Conservation (phyloP, 495 filamentous ascomycete genomes). For the Saxispiralis lemnorum region DNA sequence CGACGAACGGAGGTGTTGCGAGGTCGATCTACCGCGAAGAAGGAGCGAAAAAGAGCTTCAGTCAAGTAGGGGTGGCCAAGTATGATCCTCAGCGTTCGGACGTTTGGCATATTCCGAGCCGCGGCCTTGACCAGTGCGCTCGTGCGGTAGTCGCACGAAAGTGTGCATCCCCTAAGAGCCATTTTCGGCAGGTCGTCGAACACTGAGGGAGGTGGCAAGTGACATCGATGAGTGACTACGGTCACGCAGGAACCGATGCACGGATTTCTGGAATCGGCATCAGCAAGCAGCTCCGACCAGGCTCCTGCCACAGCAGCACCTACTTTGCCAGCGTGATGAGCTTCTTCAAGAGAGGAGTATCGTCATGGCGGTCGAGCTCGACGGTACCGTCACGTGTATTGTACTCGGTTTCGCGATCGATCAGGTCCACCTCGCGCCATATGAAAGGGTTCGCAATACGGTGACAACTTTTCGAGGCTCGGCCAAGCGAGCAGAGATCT, state of each 20-base stretch:
- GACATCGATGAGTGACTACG: slow-evolving; percentile 19
- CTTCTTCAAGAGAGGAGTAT: slow-evolving; percentile 20
- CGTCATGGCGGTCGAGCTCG: slow-evolving; percentile 20
- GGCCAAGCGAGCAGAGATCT: slow-evolving; percentile 10
- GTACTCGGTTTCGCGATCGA: slow-evolving; percentile 13
- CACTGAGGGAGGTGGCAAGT: slow-evolving; percentile 20
- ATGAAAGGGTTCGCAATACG: slow-evolving; percentile 11
- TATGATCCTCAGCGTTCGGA: slow-evolving; percentile 21
- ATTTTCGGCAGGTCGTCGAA: slow-evolving; percentile 19
- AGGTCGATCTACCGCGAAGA: slow-evolving; percentile 15
- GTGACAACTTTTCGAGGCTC: slow-evolving; percentile 13
- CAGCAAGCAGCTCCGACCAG: not conserved
- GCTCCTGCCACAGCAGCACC: not conserved
- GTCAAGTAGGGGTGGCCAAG: slow-evolving; percentile 19
- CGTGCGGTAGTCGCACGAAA: slow-evolving; percentile 16
- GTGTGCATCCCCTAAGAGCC: slow-evolving; percentile 15
- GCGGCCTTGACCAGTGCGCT: slow-evolving; percentile 16
- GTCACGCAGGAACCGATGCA: slow-evolving; percentile 17
- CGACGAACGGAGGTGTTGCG: slow-evolving; percentile 14
- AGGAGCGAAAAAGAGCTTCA: slow-evolving; percentile 16
- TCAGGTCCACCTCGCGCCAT: slow-evolving; percentile 17
- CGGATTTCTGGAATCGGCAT: slow-evolving; percentile 13
- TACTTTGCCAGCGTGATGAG: slow-evolving; percentile 18
- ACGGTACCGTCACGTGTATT: not conserved
- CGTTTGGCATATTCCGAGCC: slow-evolving; percentile 16